Base-by-base conservation (phyloP, 345 rosid genomes). In the Salix koriyanagi region DNA sequence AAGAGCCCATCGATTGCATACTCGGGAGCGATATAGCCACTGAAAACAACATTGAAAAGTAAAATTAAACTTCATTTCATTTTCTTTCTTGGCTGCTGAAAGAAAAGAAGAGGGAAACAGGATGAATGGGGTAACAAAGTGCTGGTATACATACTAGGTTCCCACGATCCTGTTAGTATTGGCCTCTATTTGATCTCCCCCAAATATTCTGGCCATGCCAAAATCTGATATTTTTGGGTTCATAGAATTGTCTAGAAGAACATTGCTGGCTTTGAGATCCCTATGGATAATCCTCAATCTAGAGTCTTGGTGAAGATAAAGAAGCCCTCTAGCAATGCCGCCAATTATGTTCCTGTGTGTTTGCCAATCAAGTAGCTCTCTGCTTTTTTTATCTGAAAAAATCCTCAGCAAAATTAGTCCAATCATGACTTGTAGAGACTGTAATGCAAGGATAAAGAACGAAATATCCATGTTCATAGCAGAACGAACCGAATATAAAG, bases 401-500 rank as follows among this genome's bases (percentile, higher is more conserved):
- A 6, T 18, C 44, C 46, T 11, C 32, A 0, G 13, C 21, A 68
- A 41, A 68, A n/a, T 68, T 39, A 68, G 30, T n/a, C 7, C 28
- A 19, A 39, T 39, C 62, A 62, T 23, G 52, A 26, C 52, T 25
- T 21, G 2, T 13, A n/a, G 62, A 58, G 23, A 58, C 23, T 58
- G 26, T 58, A 23, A 58, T 58, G 6, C 62, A 9, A n/a, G 25
- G 44, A 23, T 25, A 68, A 68, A 1, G 5, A 41, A 12, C 46
- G 42, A 21, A 12, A 68, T 68, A 5, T 41, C n/a, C 32, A 15
- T 21, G 7, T n/a, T 68, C 0, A 21, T 6, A n/a, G 16, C 9
- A 39, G 50, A 39, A 68, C 71, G 15, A 19, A 82, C 86, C 88
- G 32, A 85, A 85, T 21, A 85, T 78, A 61, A 83, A 85, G 77